Evolutionary conservation across 2,329 filamentous ascomycete genomes (phyloP).

Genomic region (Aureobasidium mangrovei): DNA sequence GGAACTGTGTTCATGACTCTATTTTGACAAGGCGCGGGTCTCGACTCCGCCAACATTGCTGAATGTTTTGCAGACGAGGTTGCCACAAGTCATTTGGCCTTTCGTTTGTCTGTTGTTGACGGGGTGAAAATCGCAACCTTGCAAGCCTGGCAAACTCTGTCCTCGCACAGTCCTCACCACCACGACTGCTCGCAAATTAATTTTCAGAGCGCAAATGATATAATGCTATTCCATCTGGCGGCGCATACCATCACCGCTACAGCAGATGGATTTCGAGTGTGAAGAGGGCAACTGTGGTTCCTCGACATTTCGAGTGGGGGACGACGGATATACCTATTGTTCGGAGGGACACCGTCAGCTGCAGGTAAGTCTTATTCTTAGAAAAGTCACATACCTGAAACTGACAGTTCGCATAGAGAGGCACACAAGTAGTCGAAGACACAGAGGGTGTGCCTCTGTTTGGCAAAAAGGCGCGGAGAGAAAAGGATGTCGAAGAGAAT

Average conservation of each 20-base stretch:
- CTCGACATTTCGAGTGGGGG: constrained; percentile 56
- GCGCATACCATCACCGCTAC: background rate
- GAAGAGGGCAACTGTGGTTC: constrained; percentile 50
- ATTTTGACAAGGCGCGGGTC: no score
- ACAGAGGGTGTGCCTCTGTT: constrained; percentile 23
- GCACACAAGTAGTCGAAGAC: constrained; percentile 26
- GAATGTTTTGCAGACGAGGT: no score
- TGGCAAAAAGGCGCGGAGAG: constrained; percentile 23
- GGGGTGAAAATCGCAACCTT: no score
- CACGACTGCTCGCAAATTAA: no score
- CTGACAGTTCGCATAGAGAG: constrained; percentile 19
- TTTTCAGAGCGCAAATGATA: background rate
- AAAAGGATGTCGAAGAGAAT: constrained; percentile 23
- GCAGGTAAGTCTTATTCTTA: constrained; percentile 43
- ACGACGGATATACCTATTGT: constrained; percentile 72
- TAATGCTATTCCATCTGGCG: background rate
- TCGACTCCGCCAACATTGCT: no score
- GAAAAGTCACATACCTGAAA: background rate
- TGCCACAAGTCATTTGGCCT: no score
- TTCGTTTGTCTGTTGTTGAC: no score
- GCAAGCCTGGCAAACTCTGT: no score
- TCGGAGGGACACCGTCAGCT: constrained; percentile 66
- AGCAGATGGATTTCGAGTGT: constrained; percentile 16
- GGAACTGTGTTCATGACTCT: no score
- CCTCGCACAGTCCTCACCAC: no score